phyloP scores from a whole-genome alignment of 139 green algal species.

The Astrephomene gubernaculifera region DNA sequence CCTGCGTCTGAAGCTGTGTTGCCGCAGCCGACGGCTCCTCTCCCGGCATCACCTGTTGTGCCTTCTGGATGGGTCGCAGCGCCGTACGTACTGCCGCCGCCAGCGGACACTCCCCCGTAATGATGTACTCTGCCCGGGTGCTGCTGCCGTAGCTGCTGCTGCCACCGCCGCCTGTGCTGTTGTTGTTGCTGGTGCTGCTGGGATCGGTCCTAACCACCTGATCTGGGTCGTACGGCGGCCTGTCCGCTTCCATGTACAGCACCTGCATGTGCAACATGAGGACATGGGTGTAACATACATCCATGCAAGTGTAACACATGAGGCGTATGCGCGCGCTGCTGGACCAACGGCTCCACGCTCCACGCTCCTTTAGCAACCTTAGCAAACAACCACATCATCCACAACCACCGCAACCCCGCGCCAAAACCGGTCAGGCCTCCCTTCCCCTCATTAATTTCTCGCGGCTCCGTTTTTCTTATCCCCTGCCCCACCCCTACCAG shows the following conservation, averaged over 20 bases:
- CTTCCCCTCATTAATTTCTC: no score
- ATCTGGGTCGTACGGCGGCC: conserved; percentile 48
- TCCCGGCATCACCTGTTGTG: neutral
- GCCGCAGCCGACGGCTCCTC: neutral
- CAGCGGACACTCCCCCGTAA: neutral
- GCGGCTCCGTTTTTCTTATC: no score
- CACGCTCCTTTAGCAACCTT: no score
- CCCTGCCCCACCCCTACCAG: conserved; percentile 49
- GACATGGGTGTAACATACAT: no score
- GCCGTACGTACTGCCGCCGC: neutral
- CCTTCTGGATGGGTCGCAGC: conserved; percentile 34
- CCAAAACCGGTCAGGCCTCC: no score
- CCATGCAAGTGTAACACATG: no score
- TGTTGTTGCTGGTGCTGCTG: no score
- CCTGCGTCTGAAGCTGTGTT: neutral
- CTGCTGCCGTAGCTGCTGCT: neutral
- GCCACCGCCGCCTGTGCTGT: neutral
- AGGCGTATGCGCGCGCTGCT: no score
- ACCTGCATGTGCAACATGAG: no score
- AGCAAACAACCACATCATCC: no score
- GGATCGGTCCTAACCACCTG: conserved; percentile 12
- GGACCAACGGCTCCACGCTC: no score
- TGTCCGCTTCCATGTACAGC: conserved; percentile 25
- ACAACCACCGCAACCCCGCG: no score
- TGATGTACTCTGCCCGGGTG: conserved; percentile 19